phyloP scores from a whole-genome alignment of 352 stramenopile genomes.

The Globisporangium abappressorium region DNA sequence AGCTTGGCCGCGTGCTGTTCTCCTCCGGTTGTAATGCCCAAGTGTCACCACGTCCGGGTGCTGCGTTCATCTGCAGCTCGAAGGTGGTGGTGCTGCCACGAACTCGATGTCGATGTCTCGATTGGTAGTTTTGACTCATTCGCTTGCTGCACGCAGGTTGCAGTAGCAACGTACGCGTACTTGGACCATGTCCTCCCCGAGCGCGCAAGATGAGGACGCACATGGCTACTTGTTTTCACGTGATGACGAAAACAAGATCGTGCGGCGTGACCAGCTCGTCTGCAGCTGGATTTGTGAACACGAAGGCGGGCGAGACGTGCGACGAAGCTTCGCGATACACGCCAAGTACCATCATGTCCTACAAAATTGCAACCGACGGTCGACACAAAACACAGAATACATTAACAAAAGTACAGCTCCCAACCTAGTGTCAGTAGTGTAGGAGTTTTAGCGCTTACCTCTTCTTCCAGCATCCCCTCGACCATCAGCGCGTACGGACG shows the following conservation, averaged over 20 bases:
- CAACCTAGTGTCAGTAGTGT: not conserved
- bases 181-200: too few species aligned
- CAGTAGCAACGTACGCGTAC: too few species aligned
- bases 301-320: constrained; percentile 42
- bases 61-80: too few species aligned
- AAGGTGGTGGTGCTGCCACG: too few species aligned
- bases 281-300: constrained; percentile 61
- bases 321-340: constrained; percentile 45
- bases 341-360: constrained; percentile 56
- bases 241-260: constrained; percentile 71
- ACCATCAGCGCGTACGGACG: constrained; percentile 55
- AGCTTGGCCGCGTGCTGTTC: not conserved
- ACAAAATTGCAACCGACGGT: constrained; percentile 1
- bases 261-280: constrained; percentile 57
- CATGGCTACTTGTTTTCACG: constrained; percentile 18
- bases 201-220: too few species aligned
- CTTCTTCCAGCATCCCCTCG: constrained; percentile 49
- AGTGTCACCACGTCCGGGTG: too few species aligned
- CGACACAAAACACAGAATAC: constrained; percentile 1
- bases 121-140: too few species aligned
- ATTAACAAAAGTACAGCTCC: not conserved
- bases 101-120: too few species aligned
- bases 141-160: too few species aligned
- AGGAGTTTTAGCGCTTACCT: constrained; percentile 26
- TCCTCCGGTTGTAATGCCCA: too few species aligned